Base-by-base conservation (phyloP, 1,139 yeast species). In the Blastobotrys malaysiensis region DNA sequence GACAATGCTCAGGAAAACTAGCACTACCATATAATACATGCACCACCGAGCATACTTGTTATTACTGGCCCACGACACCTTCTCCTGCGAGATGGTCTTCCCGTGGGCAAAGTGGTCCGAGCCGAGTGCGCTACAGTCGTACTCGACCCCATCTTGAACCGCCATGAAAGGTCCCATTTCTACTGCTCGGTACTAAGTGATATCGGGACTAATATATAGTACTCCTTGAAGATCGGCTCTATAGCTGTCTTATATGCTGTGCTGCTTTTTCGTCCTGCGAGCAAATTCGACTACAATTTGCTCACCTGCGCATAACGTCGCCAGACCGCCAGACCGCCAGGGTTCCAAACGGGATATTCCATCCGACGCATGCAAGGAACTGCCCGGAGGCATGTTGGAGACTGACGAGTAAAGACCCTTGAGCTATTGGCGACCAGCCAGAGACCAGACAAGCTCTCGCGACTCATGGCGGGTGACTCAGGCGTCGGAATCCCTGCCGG, bases 31-130 rank as follows among this genome's bases (percentile, higher is more conserved):
- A 62, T 76, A 79, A 62, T 80, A 81, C 0, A 76, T 66, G 9
- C 81, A 73, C 58, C 74, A 77, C 45, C 73, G 69, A 0, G 77
- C 84, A 63, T 78, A 82, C 1, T 59, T 54, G 1, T 71, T 60
- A 57, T 77, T 78, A 20, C 60, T 59, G 0, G 66, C 68, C 79
- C 80, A 81, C 0, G 78, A 67, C 4, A 71, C 65, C 19, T 64
- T 68, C 0, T 65, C 65, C 59, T 78, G 83, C 59, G 80, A 78
- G 31, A 57, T 58, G 9, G 21, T 57, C 1, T 57, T 43, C 18
- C 68, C 69, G 18, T 52, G 60, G 57, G 55, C 60, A 55, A 71
- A 79, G 45, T 59, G 66, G 2, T 63, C 67, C 2, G 69, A 58
- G 22, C 60, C 69, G 5, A 54, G 26, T 9, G 49, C 58, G 6